Conservation (phyloP, 257 asterid species). For the Jacaranda copaia region DNA sequence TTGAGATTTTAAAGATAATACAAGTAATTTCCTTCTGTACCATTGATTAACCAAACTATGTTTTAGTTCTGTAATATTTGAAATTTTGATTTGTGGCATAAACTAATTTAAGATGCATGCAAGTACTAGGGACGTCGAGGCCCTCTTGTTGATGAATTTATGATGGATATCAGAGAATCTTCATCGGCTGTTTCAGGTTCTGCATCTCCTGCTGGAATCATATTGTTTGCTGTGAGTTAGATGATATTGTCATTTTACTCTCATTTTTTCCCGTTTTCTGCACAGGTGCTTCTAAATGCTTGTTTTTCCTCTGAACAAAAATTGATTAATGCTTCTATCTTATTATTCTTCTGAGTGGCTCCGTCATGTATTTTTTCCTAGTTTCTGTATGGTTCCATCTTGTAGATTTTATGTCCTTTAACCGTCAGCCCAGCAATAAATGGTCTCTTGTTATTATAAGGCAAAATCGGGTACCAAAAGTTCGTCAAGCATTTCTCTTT, state of each 20-base stretch:
- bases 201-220: slow-evolving; percentile 74
- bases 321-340: not conserved
- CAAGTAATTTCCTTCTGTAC: not conserved
- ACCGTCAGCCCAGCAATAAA: slow-evolving; percentile 1
- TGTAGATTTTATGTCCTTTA: slow-evolving; percentile 1
- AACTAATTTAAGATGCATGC: slow-evolving; percentile 35
- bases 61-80: slow-evolving; percentile 8
- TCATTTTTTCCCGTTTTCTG: not conserved
- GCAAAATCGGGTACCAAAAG: slow-evolving; percentile 3
- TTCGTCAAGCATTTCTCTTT: not conserved
- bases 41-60: slow-evolving; percentile 6
- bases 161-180: slow-evolving; percentile 61
- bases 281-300: not conserved
- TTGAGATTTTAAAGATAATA: slow-evolving; percentile 11
- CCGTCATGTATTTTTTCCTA: not conserved
- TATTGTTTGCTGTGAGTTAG: slow-evolving; percentile 73
- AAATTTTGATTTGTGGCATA: slow-evolving; percentile 26
- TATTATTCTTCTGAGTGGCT: not conserved
- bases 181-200: slow-evolving; percentile 65
- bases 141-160: slow-evolving; percentile 63
- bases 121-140: slow-evolving; percentile 42
- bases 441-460: not conserved
- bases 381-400: slow-evolving; percentile 4
- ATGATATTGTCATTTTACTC: slow-evolving; percentile 4
- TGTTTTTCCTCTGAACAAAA: not conserved